Conservation (phyloP, 2,329 filamentous ascomycete genomes). For the Claviceps spartinae region DNA sequence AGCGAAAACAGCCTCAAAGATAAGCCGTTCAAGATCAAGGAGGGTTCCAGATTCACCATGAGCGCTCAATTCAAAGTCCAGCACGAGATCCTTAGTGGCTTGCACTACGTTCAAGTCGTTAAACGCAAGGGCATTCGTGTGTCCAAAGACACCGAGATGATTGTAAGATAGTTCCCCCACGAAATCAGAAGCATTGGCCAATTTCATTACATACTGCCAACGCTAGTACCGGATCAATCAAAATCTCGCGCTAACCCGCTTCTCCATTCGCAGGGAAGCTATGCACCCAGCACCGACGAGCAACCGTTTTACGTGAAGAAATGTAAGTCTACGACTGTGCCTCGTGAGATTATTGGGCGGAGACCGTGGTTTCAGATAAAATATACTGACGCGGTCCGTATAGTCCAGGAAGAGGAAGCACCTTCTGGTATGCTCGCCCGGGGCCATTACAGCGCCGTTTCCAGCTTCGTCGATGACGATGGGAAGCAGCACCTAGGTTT, state of each 20-base stretch:
- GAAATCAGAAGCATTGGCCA: no score
- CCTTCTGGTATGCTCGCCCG: slow-evolving; percentile 82
- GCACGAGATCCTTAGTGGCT: slow-evolving; percentile 85
- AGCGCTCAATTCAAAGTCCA: slow-evolving; percentile 89
- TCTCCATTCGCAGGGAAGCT: slow-evolving; percentile 49
- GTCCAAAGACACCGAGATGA: slow-evolving; percentile 95
- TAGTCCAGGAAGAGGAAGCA: slow-evolving; percentile 84
- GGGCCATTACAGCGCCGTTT: slow-evolving; percentile 79
- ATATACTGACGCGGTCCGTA: neutral
- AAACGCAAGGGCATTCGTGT: slow-evolving; percentile 78
- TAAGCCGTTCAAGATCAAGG: slow-evolving; percentile 95
- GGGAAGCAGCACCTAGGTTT: slow-evolving; percentile 81
- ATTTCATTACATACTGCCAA: no score
- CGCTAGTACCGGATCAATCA: no score
- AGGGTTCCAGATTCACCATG: slow-evolving; percentile 88
- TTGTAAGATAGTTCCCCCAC: slow-evolving; percentile 37
- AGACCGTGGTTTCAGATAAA: neutral
- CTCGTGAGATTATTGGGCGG: neutral
- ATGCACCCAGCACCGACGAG: slow-evolving; percentile 82
- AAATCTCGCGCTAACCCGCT: neutral
- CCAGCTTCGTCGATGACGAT: slow-evolving; percentile 92
- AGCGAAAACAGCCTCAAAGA: slow-evolving; percentile 69
- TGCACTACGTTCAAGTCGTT: slow-evolving; percentile 92
- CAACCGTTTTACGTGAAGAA: slow-evolving; percentile 78
- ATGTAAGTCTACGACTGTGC: slow-evolving; percentile 46